Percentiles rank a stretch among this genome's conserved stretches.
phyloP scores from a whole-genome alignment of 768 basidiomycete genomes.

The Coprinellus micaceus region DNA sequence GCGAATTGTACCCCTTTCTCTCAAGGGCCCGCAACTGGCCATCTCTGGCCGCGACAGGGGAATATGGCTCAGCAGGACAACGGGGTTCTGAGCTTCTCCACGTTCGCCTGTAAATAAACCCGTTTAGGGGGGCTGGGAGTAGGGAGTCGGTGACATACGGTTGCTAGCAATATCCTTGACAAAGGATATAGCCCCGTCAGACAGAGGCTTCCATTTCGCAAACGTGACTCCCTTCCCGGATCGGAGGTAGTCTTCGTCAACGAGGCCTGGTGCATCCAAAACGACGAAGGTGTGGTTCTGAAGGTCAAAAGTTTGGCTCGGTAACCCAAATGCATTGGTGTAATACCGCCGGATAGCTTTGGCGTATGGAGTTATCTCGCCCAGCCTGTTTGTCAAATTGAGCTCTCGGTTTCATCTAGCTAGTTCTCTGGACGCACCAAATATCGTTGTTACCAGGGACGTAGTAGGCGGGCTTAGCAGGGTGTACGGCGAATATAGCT shows the following conservation, averaged over 20 bases:
- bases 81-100: constrained; percentile 32
- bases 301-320: constrained; percentile 59
- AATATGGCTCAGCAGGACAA: constrained; percentile 81
- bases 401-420: neutral
- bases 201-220: constrained; percentile 51
- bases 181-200: constrained; percentile 57
- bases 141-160: constrained; percentile 29
- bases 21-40: constrained; percentile 70
- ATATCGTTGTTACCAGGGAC: constrained; percentile 85
- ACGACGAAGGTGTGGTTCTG: constrained; percentile 71
- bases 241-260: constrained; percentile 77
- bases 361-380: constrained; percentile 47
- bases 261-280: constrained; percentile 73
- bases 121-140: constrained; percentile 1
- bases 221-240: constrained; percentile 47
- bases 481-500: constrained; percentile 48
- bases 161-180: constrained; percentile 39
- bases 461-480: constrained; percentile 44
- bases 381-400: constrained; percentile 40
- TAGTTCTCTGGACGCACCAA: constrained; percentile 37
- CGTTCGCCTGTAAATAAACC: constrained; percentile 16
- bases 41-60: constrained; percentile 75
- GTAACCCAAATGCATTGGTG: constrained; percentile 58
- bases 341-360: constrained; percentile 58
- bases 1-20: constrained; percentile 69